These are phyloP conservation scores for Aspergillus sp. DNA, from an alignment of 2,329 filamentous ascomycete species.

Conservation along the genomic window DNA sequence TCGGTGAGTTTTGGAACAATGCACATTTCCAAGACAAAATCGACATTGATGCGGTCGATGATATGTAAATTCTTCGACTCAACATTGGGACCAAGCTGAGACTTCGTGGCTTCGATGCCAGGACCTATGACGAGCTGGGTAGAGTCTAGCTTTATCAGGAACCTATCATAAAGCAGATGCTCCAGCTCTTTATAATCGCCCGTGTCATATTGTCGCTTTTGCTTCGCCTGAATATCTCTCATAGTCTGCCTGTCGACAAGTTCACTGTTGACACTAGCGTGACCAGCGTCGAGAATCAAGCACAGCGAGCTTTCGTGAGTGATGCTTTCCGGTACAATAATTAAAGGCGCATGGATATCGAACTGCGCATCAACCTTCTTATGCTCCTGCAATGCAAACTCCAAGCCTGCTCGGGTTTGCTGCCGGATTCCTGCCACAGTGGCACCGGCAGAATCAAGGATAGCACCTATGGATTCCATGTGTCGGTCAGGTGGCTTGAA, in stretches of 20 bases:
- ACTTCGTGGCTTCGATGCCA: constrained; percentile 84
- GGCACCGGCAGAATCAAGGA: constrained; percentile 93
- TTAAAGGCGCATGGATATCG: constrained; percentile 90
- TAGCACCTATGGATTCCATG: constrained; percentile 95
- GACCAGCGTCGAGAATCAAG: constrained; percentile 92
- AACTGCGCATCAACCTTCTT: constrained; percentile 97
- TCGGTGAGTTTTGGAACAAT: constrained; percentile 96
- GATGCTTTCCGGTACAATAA: constrained; percentile 94
- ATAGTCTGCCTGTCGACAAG: constrained; percentile 89
- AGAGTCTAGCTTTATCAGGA: constrained; percentile 86
- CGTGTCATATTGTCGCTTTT: constrained; percentile 81
- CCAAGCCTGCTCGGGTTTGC: constrained; percentile 90
- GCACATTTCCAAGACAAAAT: constrained; percentile 93
- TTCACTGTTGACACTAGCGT: constrained; percentile 90
- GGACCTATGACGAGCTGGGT: constrained; percentile 95
- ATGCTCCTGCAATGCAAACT: constrained; percentile 96
- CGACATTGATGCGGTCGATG: constrained; percentile 94
- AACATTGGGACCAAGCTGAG: constrained; percentile 69
- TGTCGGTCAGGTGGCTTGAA: constrained; percentile 95
- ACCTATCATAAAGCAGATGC: constrained; percentile 96
- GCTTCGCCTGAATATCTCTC: constrained; percentile 85
- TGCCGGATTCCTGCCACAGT: constrained; percentile 94
- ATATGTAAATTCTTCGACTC: constrained; percentile 76
- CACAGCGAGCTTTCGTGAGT: constrained; percentile 78
- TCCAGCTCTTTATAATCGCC: constrained; percentile 87